phyloP scores from a whole-genome alignment of 495 filamentous ascomycete species.

The Monascus purpureus region DNA sequence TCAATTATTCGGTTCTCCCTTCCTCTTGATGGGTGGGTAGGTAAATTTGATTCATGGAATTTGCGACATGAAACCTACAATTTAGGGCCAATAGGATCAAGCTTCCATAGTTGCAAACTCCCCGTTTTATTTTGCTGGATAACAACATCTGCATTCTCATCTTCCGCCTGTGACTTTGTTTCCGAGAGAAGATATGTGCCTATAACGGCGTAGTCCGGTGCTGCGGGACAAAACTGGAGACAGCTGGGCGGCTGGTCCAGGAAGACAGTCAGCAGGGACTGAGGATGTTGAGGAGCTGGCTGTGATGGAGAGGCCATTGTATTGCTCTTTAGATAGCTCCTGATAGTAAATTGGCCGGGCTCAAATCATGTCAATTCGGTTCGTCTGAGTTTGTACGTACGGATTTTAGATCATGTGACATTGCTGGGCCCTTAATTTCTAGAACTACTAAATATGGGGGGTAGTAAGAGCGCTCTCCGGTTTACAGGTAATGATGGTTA shows the following conservation, averaged over 20 bases:
- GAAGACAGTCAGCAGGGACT: conserved; percentile 23
- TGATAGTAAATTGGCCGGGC: no score
- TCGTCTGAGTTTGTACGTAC: no score
- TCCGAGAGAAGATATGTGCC: conserved; percentile 75
- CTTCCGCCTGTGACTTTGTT: conserved; percentile 9
- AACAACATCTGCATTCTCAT: conserved; percentile 11
- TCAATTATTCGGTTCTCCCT: neutral
- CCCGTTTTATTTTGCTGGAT: conserved; percentile 51
- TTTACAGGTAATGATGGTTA: no score
- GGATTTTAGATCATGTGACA: no score
- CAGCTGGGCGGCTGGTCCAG: conserved; percentile 64
- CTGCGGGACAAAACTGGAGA: conserved; percentile 59
- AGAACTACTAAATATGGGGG: no score
- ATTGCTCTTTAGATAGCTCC: no score
- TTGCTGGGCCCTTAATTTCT: no score
- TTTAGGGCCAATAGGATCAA: conserved; percentile 24
- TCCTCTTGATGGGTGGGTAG: neutral
- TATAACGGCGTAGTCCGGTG: conserved; percentile 57
- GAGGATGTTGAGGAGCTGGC: conserved; percentile 14
- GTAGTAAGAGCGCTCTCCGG: no score
- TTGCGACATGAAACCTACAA: conserved; percentile 31
- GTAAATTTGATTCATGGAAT: no score
- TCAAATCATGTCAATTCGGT: no score
- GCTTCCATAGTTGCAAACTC: conserved; percentile 50
- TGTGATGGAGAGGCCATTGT: conserved; percentile 21